phyloP scores from a whole-genome alignment of 1,284 basidiomycete genomes.

The Schizophyllum amplum region DNA sequence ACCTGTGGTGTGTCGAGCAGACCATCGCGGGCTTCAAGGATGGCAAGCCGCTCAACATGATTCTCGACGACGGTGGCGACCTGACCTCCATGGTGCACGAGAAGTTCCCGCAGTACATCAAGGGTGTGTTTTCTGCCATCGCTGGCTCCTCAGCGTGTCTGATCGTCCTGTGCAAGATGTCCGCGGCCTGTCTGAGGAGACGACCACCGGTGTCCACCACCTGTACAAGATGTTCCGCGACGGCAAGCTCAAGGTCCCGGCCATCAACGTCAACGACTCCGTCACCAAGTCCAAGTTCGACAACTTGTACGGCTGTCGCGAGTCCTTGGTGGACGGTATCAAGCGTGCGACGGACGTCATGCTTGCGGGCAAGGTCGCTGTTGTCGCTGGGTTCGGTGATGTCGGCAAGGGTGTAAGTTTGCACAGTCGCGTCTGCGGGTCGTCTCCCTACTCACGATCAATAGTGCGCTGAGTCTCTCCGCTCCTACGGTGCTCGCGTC shows the following conservation, averaged over 20 bases:
- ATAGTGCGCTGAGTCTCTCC: slow-evolving; percentile 97
- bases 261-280: slow-evolving; percentile 99
- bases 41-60: slow-evolving; percentile 93
- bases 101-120: slow-evolving; percentile 87
- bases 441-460: no score
- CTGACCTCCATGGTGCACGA: slow-evolving; percentile 93
- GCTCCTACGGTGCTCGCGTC: slow-evolving; percentile 95
- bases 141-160: slow-evolving; percentile 7
- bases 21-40: slow-evolving; percentile 76
- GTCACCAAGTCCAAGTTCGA: slow-evolving; percentile 99
- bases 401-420: slow-evolving; percentile 97
- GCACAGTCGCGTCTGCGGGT: no score
- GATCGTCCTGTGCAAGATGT: slow-evolving; percentile 44
- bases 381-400: slow-evolving; percentile 98
- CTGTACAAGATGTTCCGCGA: slow-evolving; percentile 97
- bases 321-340: slow-evolving; percentile 99
- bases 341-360: slow-evolving; percentile 99
- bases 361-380: slow-evolving; percentile 98
- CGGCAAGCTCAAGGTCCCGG: slow-evolving; percentile 93
- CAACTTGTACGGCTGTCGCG: slow-evolving; percentile 96
- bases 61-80: slow-evolving; percentile 98
- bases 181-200: slow-evolving; percentile 96
- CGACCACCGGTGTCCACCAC: slow-evolving; percentile 99
- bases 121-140: slow-evolving; percentile 34
- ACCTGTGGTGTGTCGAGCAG: slow-evolving; percentile 98